Base-by-base conservation (phyloP, 2,329 filamentous ascomycete genomes). In the Tolypocladium ophioglossoides region DNA sequence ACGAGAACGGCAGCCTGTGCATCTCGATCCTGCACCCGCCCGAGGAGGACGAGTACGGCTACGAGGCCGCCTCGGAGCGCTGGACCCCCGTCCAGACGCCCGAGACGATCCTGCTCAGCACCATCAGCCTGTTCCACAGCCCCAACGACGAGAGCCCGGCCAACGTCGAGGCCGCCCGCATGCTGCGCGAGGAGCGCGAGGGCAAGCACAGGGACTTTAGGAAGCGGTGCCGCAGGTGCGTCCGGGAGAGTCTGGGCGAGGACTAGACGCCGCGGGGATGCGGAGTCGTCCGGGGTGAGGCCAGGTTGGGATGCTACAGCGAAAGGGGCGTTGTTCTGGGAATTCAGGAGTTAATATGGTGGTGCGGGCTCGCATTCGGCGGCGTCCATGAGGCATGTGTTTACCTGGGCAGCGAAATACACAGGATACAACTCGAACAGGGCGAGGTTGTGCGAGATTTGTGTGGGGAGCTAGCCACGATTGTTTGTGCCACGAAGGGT, bases 11-110 rank as follows among this genome's bases (percentile, higher is more conserved):
- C 64, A 83, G 86, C 60, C 89, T 99, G 55, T 99, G 94, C 78
- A 97, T 99, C 70, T 95, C 89, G 46, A 99, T 99, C 73, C 79
- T 99, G 44, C 94, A 99, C 70, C 89, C 92, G 14, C 92, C 94
- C 5, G 91, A 89, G 73, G 91, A 96, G 66, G 94, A 99, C 67
- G 85, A 89, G 66, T 94, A 88, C 71, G 92, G 92, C 52, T 99
- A 99, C 74, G 94, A 99, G 72, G 81, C 82, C 30, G 91, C 91
- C 18, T 79, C 83, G 34, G 94, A 99, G 78, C 84, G 94, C 57
- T 99, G 94, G 94, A 88, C 82, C 56, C 94, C 94, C 32, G 92
- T 97, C 2, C 94, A 97, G 72, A 91, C 87, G 14, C 91, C 92
- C 52, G 92, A 96, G 77, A 95, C 91, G 24, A 97, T 99, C 58